Evolutionary conservation across 129 eudicot species (phyloP).

Genomic region (Flaveria bidentis): DNA sequence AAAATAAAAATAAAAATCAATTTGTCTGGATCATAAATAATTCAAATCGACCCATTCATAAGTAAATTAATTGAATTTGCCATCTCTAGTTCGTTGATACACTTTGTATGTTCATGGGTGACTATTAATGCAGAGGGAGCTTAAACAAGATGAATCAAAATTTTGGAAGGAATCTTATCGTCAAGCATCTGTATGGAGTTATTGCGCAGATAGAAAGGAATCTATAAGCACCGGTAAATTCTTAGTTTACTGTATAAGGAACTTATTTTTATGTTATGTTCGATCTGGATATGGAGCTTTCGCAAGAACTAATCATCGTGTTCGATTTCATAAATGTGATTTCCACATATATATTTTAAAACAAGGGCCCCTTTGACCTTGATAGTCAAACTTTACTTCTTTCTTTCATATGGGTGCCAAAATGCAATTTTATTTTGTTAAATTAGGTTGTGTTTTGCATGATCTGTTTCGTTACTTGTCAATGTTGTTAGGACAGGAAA

Average conservation of each 20-base stretch:
- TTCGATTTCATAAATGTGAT: neutral
- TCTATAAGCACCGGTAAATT: constrained; percentile 38
- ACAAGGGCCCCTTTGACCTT: constrained; percentile 14
- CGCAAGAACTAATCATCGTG: neutral
- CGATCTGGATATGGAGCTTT: neutral
- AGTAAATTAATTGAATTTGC: neutral
- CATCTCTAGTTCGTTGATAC: constrained; percentile 1
- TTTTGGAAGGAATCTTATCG: constrained; percentile 74
- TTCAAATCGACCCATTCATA: neutral
- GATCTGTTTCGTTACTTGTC: constrained; percentile 36
- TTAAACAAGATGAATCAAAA: constrained; percentile 45
- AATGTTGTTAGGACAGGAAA: constrained; percentile 66
- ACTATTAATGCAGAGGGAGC: constrained; percentile 45
- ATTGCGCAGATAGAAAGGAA: constrained; percentile 72
- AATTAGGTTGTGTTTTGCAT: constrained; percentile 12
- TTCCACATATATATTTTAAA: neutral
- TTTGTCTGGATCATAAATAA: neutral
- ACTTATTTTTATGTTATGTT: neutral
- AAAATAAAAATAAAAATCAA: neutral
- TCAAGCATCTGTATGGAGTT: constrained; percentile 71
- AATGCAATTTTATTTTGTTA: constrained; percentile 8
- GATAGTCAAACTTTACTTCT: constrained; percentile 27
- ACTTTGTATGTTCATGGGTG: constrained; percentile 6
- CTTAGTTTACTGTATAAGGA: constrained; percentile 1
- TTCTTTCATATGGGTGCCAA: constrained; percentile 1